Evolutionary conservation across 2,329 filamentous ascomycete species (phyloP), one percentile per base, ranked within the genome.

Genomic region (Aspergillus sp.): DNA sequence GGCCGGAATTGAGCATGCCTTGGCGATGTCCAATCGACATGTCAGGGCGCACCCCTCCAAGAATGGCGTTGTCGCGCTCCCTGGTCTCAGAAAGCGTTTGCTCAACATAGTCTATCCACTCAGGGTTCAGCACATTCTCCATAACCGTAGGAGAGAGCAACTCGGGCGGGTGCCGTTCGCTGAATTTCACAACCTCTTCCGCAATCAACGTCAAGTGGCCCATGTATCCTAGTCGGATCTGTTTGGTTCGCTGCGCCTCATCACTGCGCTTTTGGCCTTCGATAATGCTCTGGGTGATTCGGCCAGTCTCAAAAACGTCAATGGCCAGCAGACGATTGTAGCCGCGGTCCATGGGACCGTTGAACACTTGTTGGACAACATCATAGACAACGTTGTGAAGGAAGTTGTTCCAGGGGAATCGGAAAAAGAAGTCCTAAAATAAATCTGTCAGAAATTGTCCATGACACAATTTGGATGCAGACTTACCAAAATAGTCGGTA

Each of bases 381-480:
- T 99, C 95, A 74, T 99, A 99, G 51, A 99, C 95, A 47, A 99
- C 95, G 72, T 99, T 99, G 78, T 99, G 95, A 48, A 99, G 84
- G 73, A 99, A 99, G 76, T 99, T 99, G 78, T 99, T 99, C 95
- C 95, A 99, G 1, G 95, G 94, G 71, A 98, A 99, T 61, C 90
- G 88, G 81, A 99, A 99, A 80, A 99, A 99, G 81, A 98, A 98
- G 59, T 92, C 91, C 92, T 96, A 56, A 44, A 65, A 61, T 27
- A 54, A 38, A 13, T 7, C 49, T 30, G 17, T 56, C 49, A 48
- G 21, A 10, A 36, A 39, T 3, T 27, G 13, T 10, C 11, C 19
- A 19, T 30, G 4, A 23, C 25, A 53, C 25, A 27, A 17, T 39
- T 54, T 21, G 19, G 38, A 17, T 38, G 7, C 48, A 11, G 41